phyloP scores from a whole-genome alignment of 305 asterid genomes.

The Fraxinus velutina region DNA sequence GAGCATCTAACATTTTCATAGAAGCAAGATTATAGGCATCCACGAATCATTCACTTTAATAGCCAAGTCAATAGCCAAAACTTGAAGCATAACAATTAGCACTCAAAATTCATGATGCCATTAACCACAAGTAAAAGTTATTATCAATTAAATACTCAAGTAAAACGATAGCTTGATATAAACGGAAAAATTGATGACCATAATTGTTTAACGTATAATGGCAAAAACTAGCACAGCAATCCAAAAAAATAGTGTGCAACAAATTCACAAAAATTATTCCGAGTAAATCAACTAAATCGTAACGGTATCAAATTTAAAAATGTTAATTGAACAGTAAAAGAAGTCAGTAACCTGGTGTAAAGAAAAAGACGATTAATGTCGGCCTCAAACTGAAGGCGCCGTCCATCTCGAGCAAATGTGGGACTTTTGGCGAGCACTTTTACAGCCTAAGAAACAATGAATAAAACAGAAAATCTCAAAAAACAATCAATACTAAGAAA shows the following conservation, averaged over 20 bases:
- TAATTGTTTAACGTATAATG: not conserved
- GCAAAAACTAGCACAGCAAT: not conserved
- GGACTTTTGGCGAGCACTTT: constrained; percentile 85
- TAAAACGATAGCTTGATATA: not conserved
- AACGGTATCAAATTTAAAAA: not conserved
- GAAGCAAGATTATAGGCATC: not conserved
- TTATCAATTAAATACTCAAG: not conserved
- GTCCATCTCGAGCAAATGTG: constrained; percentile 61
- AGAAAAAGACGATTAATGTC: constrained; percentile 84
- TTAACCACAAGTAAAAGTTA: not conserved
- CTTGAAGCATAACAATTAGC: not conserved
- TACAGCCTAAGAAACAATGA: constrained; percentile 52
- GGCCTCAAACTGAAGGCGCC: constrained; percentile 69
- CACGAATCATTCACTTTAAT: not conserved
- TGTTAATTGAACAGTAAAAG: constrained; percentile 3
- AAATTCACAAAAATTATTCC: not conserved
- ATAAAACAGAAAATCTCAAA: not conserved
- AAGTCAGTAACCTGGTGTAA: constrained; percentile 58
- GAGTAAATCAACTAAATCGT: not conserved
- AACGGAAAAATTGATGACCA: not conserved
- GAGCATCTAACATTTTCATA: not conserved
- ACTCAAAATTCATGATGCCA: not conserved
- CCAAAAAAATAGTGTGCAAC: constrained; percentile 2
- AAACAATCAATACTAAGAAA: not conserved
- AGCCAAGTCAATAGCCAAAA: not conserved